Percentiles rank a stretch among this genome's conserved stretches.
These are phyloP conservation scores for Uncinocarpus reesii DNA, from an alignment of 2,329 filamentous ascomycete genomes.

Conservation along the genomic window DNA sequence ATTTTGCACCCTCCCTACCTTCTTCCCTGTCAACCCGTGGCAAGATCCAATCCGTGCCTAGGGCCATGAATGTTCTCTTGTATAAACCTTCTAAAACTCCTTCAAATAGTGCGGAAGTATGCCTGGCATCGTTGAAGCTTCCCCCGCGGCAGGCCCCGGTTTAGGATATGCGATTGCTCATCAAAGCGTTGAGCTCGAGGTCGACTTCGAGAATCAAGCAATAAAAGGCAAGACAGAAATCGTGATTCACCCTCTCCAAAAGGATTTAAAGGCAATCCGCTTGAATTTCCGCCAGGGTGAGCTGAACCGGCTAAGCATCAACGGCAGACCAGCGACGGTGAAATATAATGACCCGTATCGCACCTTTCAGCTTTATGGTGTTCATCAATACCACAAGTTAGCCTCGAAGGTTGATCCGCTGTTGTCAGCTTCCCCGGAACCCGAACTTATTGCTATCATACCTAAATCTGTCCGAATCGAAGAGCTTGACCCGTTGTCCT, in stretches of 20 bases:
- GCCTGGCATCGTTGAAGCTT: conserved; percentile 8
- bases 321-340: conserved; percentile 32
- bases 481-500: conserved; percentile 46
- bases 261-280: conserved; percentile 45
- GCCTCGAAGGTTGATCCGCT: conserved; percentile 56
- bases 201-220: conserved; percentile 68
- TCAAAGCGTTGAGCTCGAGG: conserved; percentile 79
- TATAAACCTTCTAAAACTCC: too few relatives aligned
- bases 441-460: conserved; percentile 49
- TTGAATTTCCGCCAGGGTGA: conserved; percentile 55
- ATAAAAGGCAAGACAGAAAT: conserved; percentile 74
- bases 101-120: too few relatives aligned
- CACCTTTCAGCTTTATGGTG: conserved; percentile 45
- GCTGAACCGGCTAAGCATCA: conserved; percentile 43
- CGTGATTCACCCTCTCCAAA: conserved; percentile 56
- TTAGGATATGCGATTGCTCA: conserved; percentile 55
- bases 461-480: conserved; percentile 53
- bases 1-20: too few relatives aligned
- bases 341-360: conserved; percentile 37
- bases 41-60: too few relatives aligned
- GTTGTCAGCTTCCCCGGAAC: conserved; percentile 42
- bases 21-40: too few relatives aligned
- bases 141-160: conserved; percentile 14
- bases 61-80: too few relatives aligned
- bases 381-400: conserved; percentile 67